A percentile compares a stretch with the other conserved stretches of the same genome.
These are phyloP conservation scores for Ceratorhiza oryzae-sativae DNA, from an alignment of 1,284 basidiomycete genomes.

Conservation along the genomic window DNA sequence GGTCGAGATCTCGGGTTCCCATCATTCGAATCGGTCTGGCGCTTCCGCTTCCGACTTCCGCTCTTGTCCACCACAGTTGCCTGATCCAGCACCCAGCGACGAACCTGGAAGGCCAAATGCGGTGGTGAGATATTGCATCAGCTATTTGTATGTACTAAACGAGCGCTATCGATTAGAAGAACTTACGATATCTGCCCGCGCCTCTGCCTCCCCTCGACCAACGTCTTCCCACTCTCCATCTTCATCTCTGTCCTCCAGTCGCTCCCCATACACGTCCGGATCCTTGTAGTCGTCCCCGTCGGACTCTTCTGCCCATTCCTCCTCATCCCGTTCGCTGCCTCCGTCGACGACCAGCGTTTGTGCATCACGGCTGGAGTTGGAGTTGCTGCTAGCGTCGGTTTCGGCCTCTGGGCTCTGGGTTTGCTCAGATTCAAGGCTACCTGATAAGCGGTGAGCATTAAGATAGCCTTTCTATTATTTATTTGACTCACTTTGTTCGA, in stretches of 20 bases:
- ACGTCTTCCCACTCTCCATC: background rate
- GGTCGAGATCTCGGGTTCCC: slow-evolving; percentile 2
- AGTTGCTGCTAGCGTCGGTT: background rate
- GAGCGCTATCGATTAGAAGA: background rate
- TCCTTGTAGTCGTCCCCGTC: slow-evolving; percentile 7
- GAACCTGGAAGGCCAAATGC: background rate
- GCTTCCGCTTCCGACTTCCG: slow-evolving; percentile 8
- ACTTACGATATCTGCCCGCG: background rate
- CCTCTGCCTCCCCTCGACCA: background rate
- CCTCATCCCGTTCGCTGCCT: background rate
- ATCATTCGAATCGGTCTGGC: background rate
- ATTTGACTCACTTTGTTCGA: background rate
- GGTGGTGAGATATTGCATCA: background rate
- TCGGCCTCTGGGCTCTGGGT: background rate
- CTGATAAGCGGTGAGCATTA: background rate
- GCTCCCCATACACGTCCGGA: slow-evolving; percentile 13
- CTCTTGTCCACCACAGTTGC: background rate
- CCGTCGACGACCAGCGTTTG: background rate
- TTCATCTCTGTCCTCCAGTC: background rate
- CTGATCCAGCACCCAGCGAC: background rate
- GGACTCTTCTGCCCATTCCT: background rate
- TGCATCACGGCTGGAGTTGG: too few species aligned
- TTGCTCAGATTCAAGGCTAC: background rate
- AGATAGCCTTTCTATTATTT: background rate
- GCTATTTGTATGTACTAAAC: background rate